Evolutionary conservation across 805 yeast genomes (phyloP).

Genomic region (Phaffomyces thermotolerans): DNA sequence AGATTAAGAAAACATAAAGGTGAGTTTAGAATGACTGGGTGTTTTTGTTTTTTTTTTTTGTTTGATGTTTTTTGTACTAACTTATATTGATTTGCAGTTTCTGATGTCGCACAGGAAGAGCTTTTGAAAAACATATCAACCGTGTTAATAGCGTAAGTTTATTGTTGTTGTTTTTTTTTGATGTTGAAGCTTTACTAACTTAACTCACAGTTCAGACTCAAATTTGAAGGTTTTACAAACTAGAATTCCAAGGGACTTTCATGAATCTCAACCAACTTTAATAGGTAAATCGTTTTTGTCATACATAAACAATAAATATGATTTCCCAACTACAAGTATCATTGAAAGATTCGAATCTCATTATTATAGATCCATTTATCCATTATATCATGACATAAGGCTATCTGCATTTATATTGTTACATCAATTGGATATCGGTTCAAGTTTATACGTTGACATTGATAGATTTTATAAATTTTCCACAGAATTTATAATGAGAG

Average conservation of each 20-base stretch:
- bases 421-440: constrained; percentile 40
- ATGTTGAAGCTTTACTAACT: background rate
- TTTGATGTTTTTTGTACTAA: background rate
- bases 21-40: background rate
- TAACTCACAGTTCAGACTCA: constrained; percentile 10
- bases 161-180: too few relatives aligned
- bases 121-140: background rate
- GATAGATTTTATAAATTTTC: constrained; percentile 59
- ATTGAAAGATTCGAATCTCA: constrained; percentile 30
- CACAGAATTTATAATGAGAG: constrained; percentile 57
- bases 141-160: constrained; percentile 4
- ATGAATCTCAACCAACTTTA: constrained; percentile 14
- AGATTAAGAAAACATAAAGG: background rate
- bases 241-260: constrained; percentile 13
- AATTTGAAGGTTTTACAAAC: constrained; percentile 9
- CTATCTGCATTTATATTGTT: constrained; percentile 45
- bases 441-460: constrained; percentile 40
- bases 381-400: constrained; percentile 60
- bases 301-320: constrained; percentile 2
- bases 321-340: constrained; percentile 32
- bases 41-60: too few relatives aligned
- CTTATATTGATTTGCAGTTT: background rate
- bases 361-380: constrained; percentile 41
- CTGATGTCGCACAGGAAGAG: background rate
- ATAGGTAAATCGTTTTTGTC: constrained; percentile 11